Conservation (phyloP, 306 rosid species). For the Oemleria cerasiformis region DNA sequence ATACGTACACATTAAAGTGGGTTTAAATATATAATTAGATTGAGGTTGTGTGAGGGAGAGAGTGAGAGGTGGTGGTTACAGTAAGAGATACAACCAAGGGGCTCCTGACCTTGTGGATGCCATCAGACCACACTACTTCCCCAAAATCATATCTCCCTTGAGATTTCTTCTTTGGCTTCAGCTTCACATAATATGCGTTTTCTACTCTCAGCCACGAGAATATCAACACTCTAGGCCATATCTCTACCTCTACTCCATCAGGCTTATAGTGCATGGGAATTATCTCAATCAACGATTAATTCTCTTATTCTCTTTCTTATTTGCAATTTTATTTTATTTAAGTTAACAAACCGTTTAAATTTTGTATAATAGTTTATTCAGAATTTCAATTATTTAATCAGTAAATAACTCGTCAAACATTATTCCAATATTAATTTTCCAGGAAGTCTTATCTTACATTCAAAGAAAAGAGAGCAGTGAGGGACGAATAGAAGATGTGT, state of each 20-base stretch:
- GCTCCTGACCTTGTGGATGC: constrained; percentile 38
- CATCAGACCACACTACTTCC: constrained; percentile 46
- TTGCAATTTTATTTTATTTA: no score
- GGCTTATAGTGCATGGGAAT: no score
- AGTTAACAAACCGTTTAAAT: no score
- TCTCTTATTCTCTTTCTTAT: no score
- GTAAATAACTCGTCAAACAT: background rate
- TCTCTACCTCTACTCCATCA: constrained; percentile 32
- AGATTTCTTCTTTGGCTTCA: constrained; percentile 30
- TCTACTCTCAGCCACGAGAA: constrained; percentile 38
- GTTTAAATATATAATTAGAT: background rate
- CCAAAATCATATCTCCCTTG: constrained; percentile 47
- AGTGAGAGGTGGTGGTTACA: constrained; percentile 15
- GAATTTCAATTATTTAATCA: background rate
- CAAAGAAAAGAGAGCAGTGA: constrained; percentile 37
- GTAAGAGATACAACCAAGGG: constrained; percentile 27
- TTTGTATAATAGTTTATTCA: no score
- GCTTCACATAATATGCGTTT: constrained; percentile 26
- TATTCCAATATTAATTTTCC: background rate
- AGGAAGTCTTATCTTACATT: background rate
- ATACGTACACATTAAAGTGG: background rate
- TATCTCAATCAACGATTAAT: no score
- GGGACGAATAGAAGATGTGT: constrained; percentile 20
- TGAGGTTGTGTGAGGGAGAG: background rate
- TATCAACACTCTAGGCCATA: constrained; percentile 44